Conservation (phyloP, 2,329 filamentous ascomycete genomes). For the Ophiostoma piceae region DNA sequence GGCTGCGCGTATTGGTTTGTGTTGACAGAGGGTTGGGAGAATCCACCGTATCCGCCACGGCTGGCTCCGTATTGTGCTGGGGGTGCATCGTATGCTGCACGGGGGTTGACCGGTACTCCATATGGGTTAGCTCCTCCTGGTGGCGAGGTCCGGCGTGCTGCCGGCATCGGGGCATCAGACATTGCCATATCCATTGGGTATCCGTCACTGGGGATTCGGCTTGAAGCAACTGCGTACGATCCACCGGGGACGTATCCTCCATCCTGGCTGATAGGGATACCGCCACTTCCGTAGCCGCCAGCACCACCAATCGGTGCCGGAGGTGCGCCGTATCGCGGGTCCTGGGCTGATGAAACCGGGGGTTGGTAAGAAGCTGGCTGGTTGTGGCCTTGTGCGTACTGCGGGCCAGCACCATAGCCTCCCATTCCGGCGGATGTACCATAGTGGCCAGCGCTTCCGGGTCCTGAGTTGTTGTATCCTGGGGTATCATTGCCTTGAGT, state of each 20-base stretch:
- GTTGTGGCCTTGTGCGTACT: constrained; percentile 14
- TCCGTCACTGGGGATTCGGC: constrained; percentile 17
- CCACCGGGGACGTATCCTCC: constrained; percentile 24
- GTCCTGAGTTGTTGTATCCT: constrained; percentile 40
- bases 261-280: constrained; percentile 17
- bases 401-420: constrained; percentile 20
- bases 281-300: background rate
- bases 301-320: constrained; percentile 11
- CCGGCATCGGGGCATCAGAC: constrained; percentile 21
- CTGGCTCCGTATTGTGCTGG: constrained; percentile 1
- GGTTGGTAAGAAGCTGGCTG: background rate
- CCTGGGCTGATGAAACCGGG: constrained; percentile 18
- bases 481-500: constrained; percentile 48
- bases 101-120: constrained; percentile 19
- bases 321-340: constrained; percentile 22
- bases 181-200: constrained; percentile 26
- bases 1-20: constrained; percentile 24
- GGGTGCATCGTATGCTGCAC: constrained; percentile 10
- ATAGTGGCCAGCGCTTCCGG: constrained; percentile 24
- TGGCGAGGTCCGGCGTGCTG: constrained; percentile 23
- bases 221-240: constrained; percentile 20
- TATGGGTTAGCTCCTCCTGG: constrained; percentile 17
- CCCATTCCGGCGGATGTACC: constrained; percentile 19
- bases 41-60: constrained; percentile 55
- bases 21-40: constrained; percentile 34